A percentile compares a stretch with the other conserved stretches of the same genome.
These are phyloP conservation scores for Symbiodinium natans DNA, from an alignment of 73 alveolate genomes.

Conservation along the genomic window DNA sequence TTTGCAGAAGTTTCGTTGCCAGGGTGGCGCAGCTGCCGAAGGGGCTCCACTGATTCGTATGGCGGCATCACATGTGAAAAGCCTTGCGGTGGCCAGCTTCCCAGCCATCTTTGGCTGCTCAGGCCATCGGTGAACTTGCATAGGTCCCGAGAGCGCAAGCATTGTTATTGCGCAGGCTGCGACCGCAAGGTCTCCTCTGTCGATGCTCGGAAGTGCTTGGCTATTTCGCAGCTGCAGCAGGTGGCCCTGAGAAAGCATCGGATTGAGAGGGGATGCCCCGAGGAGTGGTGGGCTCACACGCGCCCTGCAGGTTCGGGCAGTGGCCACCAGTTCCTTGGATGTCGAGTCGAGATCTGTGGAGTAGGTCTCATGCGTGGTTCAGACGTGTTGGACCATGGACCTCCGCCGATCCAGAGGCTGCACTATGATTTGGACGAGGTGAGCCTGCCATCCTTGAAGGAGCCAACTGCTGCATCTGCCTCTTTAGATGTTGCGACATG, in stretches of 20 bases:
- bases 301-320: constrained; percentile 88
- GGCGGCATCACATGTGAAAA: background rate
- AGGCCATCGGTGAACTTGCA: background rate
- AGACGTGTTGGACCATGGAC: background rate
- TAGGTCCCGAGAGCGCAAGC: background rate
- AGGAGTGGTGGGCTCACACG: constrained; percentile 92
- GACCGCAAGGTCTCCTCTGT: background rate
- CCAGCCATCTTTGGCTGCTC: background rate
- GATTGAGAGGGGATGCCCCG: too few relatives aligned
- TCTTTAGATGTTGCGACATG: background rate
- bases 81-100: background rate
- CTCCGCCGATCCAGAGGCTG: background rate
- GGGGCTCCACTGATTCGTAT: background rate
- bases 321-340: constrained; percentile 43
- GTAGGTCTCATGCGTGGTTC: background rate
- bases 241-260: too few relatives aligned
- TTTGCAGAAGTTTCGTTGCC: background rate
- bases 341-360: too few relatives aligned
- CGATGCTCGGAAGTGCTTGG: background rate
- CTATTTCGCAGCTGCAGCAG: background rate
- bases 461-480: too few relatives aligned
- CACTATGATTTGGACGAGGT: constrained; percentile 76
- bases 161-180: background rate
- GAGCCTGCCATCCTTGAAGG: constrained; percentile 24
- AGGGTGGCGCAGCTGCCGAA: background rate